Evolutionary conservation across 352 stramenopile species (phyloP), one percentile per base, ranked within the genome.

Genomic region (Phytophthora pini): DNA sequence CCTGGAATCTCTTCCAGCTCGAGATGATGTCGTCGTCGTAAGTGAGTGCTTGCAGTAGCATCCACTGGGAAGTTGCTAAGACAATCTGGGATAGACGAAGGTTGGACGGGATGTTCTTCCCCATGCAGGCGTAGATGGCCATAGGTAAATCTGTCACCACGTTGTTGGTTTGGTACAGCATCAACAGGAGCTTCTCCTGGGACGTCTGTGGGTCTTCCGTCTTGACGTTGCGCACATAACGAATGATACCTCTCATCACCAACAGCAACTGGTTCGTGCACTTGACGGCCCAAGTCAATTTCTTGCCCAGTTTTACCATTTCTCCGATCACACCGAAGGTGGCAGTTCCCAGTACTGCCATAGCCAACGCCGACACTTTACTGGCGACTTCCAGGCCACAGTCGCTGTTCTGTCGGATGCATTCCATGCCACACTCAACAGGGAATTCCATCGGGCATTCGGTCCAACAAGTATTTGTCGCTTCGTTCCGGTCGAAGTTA

Each of bases 401-500:
- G 45, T 77, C 58, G 20, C 15, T 53, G 29, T 74, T 79, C 39
- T 79, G 71, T 17, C 62, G 70, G 49, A 68, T 52, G 26, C 76
- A 84, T 49, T 84, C 73, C 72, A 80, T 76, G 51, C 70, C 76
- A 44, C 76, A 84, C 31, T 76, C 55, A 9, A 84, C 61, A 0
- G 78, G 78, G 54, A 79, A 84, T 46, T 78, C 72, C 13, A 84
- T 51, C 0, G 73, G 70, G 24, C 78, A 87, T 47, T 84, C 52
- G 1, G 75, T 65, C 77, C 77, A 86, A 54, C 77, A 87, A 4
- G 77, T 85, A 6, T 70, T 59, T 34, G 77, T 61, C 0, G 72
- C 68, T 41, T 80, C 74, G 12, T 70, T 78, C 2, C 51, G 45
- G 54, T 78, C 67, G 56, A 82, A 86, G 17, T 74, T 68, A 2